These are phyloP conservation scores for Gynandropsis gynandra DNA, from an alignment of 345 rosid species.

Conservation along the genomic window DNA sequence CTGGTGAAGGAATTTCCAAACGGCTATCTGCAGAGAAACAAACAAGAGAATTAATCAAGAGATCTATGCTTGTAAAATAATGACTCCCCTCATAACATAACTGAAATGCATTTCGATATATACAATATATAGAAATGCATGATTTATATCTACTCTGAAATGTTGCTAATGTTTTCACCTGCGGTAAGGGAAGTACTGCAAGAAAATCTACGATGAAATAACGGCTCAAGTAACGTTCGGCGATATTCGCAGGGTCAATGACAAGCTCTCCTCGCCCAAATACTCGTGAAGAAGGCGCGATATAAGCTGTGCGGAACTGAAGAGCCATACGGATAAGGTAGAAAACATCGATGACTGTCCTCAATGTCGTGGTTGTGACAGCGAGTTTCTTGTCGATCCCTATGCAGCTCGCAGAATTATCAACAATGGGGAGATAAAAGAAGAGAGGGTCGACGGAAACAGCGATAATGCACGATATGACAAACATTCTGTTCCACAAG, in stretches of 20 bases:
- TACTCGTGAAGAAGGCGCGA: slow-evolving; percentile 91
- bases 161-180: slow-evolving; percentile 33
- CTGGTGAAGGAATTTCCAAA: slow-evolving; percentile 51
- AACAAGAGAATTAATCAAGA: slow-evolving; percentile 9
- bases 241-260: slow-evolving; percentile 70
- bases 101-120: no score
- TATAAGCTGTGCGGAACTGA: slow-evolving; percentile 79
- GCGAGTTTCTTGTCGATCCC: slow-evolving; percentile 55
- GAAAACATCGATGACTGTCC: slow-evolving; percentile 58
- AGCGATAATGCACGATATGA: slow-evolving; percentile 62
- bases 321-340: slow-evolving; percentile 66
- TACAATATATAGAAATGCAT: no score
- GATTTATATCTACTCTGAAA: not conserved
- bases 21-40: slow-evolving; percentile 48
- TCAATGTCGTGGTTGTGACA: slow-evolving; percentile 43
- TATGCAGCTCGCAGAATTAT: slow-evolving; percentile 41
- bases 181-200: slow-evolving; percentile 74
- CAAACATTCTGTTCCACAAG: slow-evolving; percentile 72
- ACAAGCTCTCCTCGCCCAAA: slow-evolving; percentile 97
- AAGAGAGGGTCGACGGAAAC: slow-evolving; percentile 80
- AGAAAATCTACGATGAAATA: slow-evolving; percentile 70
- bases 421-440: slow-evolving; percentile 75
- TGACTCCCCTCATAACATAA: no score
- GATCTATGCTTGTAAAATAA: no score
- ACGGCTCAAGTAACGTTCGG: slow-evolving; percentile 57